These are phyloP conservation scores for Aureobasidium musti DNA, from an alignment of 2,329 filamentous ascomycete species.

Conservation along the genomic window DNA sequence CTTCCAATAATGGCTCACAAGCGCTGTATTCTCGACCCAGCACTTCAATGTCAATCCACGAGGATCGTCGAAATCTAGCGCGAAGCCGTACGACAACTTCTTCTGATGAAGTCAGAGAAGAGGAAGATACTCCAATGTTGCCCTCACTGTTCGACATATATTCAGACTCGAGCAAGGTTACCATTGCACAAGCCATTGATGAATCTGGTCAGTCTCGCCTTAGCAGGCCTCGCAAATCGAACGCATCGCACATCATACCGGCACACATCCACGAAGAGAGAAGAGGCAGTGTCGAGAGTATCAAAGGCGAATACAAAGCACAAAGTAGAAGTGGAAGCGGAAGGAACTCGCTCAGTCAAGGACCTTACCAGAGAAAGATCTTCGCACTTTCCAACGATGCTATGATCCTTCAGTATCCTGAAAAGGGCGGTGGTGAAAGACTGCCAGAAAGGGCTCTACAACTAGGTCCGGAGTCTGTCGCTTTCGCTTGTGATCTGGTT, in stretches of 20 bases:
- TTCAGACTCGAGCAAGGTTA: constrained; percentile 24
- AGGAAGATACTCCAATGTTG: constrained; percentile 5
- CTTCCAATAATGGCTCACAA: background rate
- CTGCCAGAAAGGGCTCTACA: constrained; percentile 73
- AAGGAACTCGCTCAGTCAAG: constrained; percentile 12
- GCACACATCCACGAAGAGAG: constrained; percentile 17
- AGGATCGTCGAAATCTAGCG: constrained; percentile 4
- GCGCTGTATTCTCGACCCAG: background rate
- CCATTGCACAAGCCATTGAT: constrained; percentile 22
- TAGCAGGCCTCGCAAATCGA: constrained; percentile 17
- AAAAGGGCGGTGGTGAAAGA: constrained; percentile 68
- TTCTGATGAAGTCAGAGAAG: constrained; percentile 9
- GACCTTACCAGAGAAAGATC: constrained; percentile 56
- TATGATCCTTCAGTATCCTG: constrained; percentile 72
- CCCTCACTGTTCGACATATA: constrained; percentile 23
- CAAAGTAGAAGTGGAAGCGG: constrained; percentile 7
- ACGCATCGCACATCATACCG: constrained; percentile 23
- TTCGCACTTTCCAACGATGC: constrained; percentile 72
- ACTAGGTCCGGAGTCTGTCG: constrained; percentile 72
- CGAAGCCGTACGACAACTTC: constrained; percentile 14
- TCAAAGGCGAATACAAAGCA: background rate
- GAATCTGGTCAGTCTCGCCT: constrained; percentile 5
- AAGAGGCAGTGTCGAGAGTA: constrained; percentile 25
- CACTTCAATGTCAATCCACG: constrained; percentile 14
- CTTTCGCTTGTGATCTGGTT: constrained; percentile 77